Evolutionary conservation across 441 rosid genomes (phyloP).

Genomic region (Biscutella auriculata): DNA sequence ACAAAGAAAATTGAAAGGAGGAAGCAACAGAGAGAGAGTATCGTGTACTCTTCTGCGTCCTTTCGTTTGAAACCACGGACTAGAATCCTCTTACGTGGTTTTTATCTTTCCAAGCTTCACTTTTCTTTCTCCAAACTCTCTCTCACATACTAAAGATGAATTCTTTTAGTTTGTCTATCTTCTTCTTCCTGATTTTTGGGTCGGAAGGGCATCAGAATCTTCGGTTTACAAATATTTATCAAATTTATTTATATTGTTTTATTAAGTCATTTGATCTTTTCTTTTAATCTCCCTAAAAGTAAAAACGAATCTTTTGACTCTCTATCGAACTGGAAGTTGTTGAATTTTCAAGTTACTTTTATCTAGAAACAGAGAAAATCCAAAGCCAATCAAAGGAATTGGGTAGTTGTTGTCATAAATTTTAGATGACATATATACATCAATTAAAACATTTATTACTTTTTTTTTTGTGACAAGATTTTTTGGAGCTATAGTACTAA

Average conservation of each 20-base stretch:
- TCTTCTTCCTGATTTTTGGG: conserved; percentile 6
- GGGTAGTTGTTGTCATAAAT: too few relatives aligned
- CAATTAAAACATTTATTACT: background rate
- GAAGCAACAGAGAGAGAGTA: conserved; percentile 20
- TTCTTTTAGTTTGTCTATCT: background rate
- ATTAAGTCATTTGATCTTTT: background rate
- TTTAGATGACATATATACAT: background rate
- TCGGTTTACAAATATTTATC: background rate
- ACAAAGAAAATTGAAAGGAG: conserved; percentile 4
- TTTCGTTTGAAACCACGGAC: conserved; percentile 44
- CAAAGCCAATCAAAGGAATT: background rate
- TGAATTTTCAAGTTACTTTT: too few relatives aligned
- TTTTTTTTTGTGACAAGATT: background rate
- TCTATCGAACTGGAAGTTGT: too few relatives aligned
- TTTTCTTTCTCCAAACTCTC: background rate
- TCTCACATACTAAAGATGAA: conserved; percentile 8
- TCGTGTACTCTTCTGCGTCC: conserved; percentile 36
- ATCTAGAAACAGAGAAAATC: conserved; percentile 2
- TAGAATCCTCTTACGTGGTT: conserved; percentile 44
- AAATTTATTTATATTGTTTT: too few relatives aligned
- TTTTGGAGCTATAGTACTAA: background rate
- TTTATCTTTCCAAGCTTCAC: conserved; percentile 12
- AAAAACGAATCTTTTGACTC: background rate
- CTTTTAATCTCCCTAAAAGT: background rate
- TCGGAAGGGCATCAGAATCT: background rate